Evolutionary conservation across 768 basidiomycete species (phyloP), one percentile per base, ranked within the genome.

Genomic region (Phallus indusiatus): DNA sequence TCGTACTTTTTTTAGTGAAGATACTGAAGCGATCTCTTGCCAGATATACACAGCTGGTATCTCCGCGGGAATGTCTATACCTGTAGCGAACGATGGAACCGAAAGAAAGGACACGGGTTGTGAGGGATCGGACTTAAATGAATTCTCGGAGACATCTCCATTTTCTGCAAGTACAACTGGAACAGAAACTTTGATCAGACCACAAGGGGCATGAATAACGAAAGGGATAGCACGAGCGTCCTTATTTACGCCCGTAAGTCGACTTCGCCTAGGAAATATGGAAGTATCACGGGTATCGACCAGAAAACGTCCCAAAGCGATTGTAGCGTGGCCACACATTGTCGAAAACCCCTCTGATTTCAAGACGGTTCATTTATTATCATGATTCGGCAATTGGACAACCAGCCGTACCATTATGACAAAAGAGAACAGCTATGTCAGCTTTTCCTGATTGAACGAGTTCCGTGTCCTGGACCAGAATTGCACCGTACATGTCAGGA

Each of bases 301-400:
- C 5, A 75, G 64, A 56, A 75, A 73, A 10, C 74, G 71, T 3
- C 74, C 74, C 0, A 75, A 71, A 18, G 74, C 73, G 36, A 75
- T 71, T 5, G 73, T 74, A 8, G 73, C 74, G 55, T 75, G 74
- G 0, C 74, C 74, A 52, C 74, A 75, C 74, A 75, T 75, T 9
- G 74, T 74, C 12, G 73, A 74, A 61, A 73, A 75, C 0, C 74
- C 74, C 65, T 74, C 74, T 74, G 7, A 28, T 28, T 28, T 28
- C 4, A 28, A 28, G 12, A 37, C 12, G 5, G 20, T 50, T 20
- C 12, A 10, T 1, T 47, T 6, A 1, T 1, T 17, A 62, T 33
- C 7, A 56, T 17, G 42, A 10, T 22, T 42, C 22, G 12, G 22
- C 21, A 47, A 33, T 49, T 34, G 48, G 33, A 18, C 33, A 18